Conservation (phyloP, 2,329 filamentous ascomycete genomes). For the Lachnellula subtilissima region DNA sequence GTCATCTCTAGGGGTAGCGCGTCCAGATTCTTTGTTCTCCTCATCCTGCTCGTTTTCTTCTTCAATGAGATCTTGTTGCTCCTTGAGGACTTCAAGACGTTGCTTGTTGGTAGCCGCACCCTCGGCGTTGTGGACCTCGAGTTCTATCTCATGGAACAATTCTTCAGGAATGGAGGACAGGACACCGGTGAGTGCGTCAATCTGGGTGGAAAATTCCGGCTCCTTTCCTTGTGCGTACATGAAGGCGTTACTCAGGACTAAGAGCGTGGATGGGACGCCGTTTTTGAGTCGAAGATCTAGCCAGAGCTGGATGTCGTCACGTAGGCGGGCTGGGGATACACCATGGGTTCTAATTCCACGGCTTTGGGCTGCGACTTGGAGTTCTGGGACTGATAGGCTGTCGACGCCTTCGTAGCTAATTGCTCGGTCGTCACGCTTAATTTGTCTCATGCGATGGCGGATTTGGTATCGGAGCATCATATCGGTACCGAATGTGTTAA, state of each 20-base stretch:
- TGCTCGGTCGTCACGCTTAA: slow-evolving; percentile 94
- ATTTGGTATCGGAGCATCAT: slow-evolving; percentile 97
- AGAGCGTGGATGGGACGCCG: slow-evolving; percentile 89
- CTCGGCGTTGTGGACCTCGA: slow-evolving; percentile 95
- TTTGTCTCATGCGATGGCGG: slow-evolving; percentile 96
- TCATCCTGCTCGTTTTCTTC: slow-evolving; percentile 93
- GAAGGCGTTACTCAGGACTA: slow-evolving; percentile 95
- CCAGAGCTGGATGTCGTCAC: slow-evolving; percentile 90
- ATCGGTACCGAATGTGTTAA: slow-evolving; percentile 95
- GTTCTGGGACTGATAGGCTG: slow-evolving; percentile 84
- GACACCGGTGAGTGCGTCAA: slow-evolving; percentile 88
- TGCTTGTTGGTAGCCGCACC: slow-evolving; percentile 98
- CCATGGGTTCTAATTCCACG: slow-evolving; percentile 91
- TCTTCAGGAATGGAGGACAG: slow-evolving; percentile 95
- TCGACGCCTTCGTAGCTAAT: slow-evolving; percentile 94
- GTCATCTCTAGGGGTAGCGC: slow-evolving; percentile 73
- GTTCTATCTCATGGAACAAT: slow-evolving; percentile 98
- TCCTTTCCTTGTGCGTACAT: slow-evolving; percentile 89
- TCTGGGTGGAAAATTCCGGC: slow-evolving; percentile 77
- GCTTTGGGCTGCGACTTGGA: slow-evolving; percentile 87
- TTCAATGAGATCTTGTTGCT: slow-evolving; percentile 96
- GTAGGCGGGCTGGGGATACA: slow-evolving; percentile 79
- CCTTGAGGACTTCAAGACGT: slow-evolving; percentile 93
- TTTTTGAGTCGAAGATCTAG: slow-evolving; percentile 88
- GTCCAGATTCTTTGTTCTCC: slow-evolving; percentile 69